phyloP scores from a whole-genome alignment of 139 green algal genomes.

The Chlorella sp. region DNA sequence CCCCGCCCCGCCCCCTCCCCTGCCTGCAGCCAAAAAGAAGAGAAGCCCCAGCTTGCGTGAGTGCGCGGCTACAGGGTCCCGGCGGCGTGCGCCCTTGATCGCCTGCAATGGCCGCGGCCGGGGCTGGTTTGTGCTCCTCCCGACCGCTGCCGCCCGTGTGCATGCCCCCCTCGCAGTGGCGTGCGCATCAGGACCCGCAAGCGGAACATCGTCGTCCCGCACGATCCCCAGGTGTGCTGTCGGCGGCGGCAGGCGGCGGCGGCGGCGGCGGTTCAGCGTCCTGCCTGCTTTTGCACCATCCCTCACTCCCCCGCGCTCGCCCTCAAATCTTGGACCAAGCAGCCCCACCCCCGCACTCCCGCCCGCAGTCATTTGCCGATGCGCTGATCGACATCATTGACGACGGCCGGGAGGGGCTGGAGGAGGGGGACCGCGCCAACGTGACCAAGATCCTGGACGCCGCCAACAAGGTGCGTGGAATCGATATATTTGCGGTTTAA shows the following conservation, averaged over 20 bases:
- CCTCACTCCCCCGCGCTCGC: too few relatives aligned
- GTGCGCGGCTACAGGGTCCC: conserved; percentile 34
- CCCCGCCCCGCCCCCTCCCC: too few relatives aligned
- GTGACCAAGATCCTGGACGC: conserved; percentile 81
- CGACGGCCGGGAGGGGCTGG: conserved; percentile 65
- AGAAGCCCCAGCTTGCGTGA: conserved; percentile 92
- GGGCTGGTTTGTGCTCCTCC: neutral
- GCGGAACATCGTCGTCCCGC: conserved; percentile 95
- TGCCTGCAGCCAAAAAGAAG: conserved; percentile 82
- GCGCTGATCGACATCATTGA: conserved; percentile 88
- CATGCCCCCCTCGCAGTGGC: conserved; percentile 67
- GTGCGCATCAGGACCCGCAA: conserved; percentile 96
- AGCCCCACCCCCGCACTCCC: too few relatives aligned
- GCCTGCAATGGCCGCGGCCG: too few relatives aligned
- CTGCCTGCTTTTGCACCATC: neutral
- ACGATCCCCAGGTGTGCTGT: conserved; percentile 86
- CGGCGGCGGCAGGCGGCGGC: neutral
- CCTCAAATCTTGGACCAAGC: too few relatives aligned
- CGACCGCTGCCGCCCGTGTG: neutral
- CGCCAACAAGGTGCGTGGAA: conserved; percentile 71
- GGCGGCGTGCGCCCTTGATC: neutral
- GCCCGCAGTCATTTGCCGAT: conserved; percentile 85
- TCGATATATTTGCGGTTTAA: too few relatives aligned
- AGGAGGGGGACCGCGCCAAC: conserved; percentile 40
- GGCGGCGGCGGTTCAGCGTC: neutral